Percentiles rank a stretch among this genome's conserved stretches.
These are phyloP conservation scores for Xerocomellus intermedius DNA, from an alignment of 768 basidiomycete species.

Conservation along the genomic window DNA sequence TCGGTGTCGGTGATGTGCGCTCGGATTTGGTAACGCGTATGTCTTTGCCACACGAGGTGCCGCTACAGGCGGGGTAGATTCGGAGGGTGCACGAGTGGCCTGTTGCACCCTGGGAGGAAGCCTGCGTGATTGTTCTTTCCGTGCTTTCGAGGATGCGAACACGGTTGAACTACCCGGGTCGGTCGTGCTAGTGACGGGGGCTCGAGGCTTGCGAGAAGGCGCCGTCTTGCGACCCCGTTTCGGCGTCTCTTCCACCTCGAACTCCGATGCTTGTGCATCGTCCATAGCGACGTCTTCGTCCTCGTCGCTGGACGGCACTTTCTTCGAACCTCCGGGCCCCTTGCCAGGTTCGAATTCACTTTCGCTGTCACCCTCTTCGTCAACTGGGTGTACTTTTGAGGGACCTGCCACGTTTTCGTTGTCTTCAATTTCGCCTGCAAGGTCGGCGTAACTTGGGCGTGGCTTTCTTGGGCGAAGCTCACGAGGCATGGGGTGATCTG, in stretches of 20 bases:
- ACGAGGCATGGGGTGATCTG: slow-evolving; percentile 43
- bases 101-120: slow-evolving; percentile 19
- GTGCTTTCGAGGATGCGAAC: slow-evolving; percentile 7
- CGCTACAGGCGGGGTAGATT: slow-evolving; percentile 3
- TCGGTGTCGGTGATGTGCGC: slow-evolving; percentile 70
- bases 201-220: slow-evolving; percentile 3
- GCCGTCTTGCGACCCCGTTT: slow-evolving; percentile 11
- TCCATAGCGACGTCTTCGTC: slow-evolving; percentile 29
- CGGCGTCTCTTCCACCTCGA: slow-evolving; percentile 16
- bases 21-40: slow-evolving; percentile 61
- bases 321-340: slow-evolving; percentile 29
- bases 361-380: slow-evolving; percentile 38
- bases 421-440: slow-evolving; percentile 36
- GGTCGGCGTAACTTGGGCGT: slow-evolving; percentile 47
- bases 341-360: slow-evolving; percentile 56
- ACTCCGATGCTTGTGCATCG: slow-evolving; percentile 10
- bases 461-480: slow-evolving; percentile 55
- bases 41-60: slow-evolving; percentile 36
- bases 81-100: not conserved
- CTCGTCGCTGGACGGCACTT: slow-evolving; percentile 35
- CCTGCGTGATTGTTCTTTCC: slow-evolving; percentile 17
- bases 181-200: not conserved
- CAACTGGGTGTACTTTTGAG: slow-evolving; percentile 27
- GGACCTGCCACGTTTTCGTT: slow-evolving; percentile 39
- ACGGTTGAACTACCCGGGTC: not conserved